phyloP scores from a whole-genome alignment of 108 stramenopile species.

The Discostella stelligeroides region DNA sequence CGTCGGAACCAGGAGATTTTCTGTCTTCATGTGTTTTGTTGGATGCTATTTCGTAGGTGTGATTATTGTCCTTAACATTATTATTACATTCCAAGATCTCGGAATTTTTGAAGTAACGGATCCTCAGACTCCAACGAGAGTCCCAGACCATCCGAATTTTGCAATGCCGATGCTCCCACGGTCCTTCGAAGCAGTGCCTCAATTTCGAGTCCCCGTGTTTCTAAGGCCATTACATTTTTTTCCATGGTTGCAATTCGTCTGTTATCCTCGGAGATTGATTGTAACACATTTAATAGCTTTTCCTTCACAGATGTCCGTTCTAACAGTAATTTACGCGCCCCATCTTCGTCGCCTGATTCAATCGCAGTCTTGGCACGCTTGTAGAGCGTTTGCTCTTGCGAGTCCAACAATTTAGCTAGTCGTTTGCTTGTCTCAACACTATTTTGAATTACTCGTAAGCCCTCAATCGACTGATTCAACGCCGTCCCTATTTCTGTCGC shows the following conservation, averaged over 20 bases:
- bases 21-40: too few relatives aligned
- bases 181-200: slow-evolving; percentile 68
- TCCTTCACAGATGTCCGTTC: slow-evolving; percentile 62
- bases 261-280: slow-evolving; percentile 64
- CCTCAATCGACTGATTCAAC: slow-evolving; percentile 65
- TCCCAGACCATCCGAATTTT: slow-evolving; percentile 35
- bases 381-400: slow-evolving; percentile 57
- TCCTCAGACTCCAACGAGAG: slow-evolving; percentile 67
- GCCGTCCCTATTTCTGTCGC: slow-evolving; percentile 70
- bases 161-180: slow-evolving; percentile 65
- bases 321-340: slow-evolving; percentile 64
- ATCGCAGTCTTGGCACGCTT: slow-evolving; percentile 70
- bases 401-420: slow-evolving; percentile 63
- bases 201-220: slow-evolving; percentile 73
- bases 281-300: slow-evolving; percentile 65
- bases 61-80: too few relatives aligned
- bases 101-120: slow-evolving; percentile 78
- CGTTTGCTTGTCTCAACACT: slow-evolving; percentile 71
- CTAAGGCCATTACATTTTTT: slow-evolving; percentile 66
- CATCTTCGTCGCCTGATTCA: slow-evolving; percentile 59
- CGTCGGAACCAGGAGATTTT: too few relatives aligned
- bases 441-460: slow-evolving; percentile 62
- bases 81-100: slow-evolving; percentile 66
- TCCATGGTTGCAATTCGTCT: slow-evolving; percentile 67
- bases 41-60: too few relatives aligned